Percentiles rank a stretch among this genome's conserved stretches.
Conservation (phyloP, 108 stramenopile genomes). For the Cyclotella atomus region DNA sequence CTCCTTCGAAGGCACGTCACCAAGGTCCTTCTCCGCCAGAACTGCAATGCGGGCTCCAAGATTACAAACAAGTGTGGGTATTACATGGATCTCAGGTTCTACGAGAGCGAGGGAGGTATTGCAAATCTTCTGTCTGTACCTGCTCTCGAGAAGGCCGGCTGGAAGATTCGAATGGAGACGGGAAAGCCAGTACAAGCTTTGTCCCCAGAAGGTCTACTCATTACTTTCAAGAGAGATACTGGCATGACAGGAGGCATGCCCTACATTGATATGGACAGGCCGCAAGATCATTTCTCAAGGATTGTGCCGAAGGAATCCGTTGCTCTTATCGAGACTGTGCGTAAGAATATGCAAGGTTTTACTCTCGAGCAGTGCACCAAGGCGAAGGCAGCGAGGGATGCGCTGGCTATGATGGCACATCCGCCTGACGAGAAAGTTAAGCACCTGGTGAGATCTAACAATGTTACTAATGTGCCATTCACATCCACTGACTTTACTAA, state of each 20-base stretch:
- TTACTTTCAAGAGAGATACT: not conserved
- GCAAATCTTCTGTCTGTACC: not conserved
- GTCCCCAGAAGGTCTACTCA: not conserved
- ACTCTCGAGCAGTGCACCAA: constrained; percentile 4
- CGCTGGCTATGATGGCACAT: not conserved
- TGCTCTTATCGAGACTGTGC: constrained; percentile 5
- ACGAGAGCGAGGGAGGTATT: not conserved
- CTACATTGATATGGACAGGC: not conserved
- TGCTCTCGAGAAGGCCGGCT: not conserved
- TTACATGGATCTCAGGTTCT: not conserved
- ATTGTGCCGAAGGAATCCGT: not conserved
- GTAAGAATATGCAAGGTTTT: constrained; percentile 8
- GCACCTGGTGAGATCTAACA: not conserved
- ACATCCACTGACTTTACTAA: constrained; percentile 2
- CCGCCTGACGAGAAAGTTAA: constrained; percentile 12
- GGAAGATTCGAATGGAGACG: not conserved
- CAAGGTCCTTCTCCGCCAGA: not conserved
- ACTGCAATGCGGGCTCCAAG: constrained; percentile 1
- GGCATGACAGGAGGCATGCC: constrained; percentile 1
- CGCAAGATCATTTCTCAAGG: not conserved
- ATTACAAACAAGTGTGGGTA: not conserved
- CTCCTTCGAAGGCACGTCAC: not conserved
- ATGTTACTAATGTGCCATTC: not conserved
- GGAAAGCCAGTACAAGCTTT: not conserved
- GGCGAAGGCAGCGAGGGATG: not conserved